A percentile compares a stretch with the other conserved stretches of the same genome.
These are phyloP conservation scores for Scytalidium sp. DNA, from an alignment of 2,329 filamentous ascomycete genomes.

Conservation along the genomic window DNA sequence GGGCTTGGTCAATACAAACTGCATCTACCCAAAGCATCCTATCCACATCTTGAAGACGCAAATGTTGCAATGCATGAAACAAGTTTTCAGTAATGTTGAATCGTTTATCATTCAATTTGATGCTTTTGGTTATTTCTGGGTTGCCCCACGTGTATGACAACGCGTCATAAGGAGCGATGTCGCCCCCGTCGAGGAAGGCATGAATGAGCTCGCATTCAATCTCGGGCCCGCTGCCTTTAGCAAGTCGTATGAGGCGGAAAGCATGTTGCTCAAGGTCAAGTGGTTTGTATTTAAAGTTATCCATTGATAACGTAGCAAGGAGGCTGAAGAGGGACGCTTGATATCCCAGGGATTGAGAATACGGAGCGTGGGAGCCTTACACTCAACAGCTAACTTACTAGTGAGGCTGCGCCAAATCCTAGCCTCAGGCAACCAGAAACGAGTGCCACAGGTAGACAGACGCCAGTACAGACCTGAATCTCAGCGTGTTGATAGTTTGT, in stretches of 20 bases:
- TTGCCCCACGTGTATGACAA: constrained; percentile 15
- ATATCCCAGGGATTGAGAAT: too few relatives aligned
- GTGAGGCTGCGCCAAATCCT: too few relatives aligned
- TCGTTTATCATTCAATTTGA: constrained; percentile 8
- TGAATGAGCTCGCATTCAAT: constrained; percentile 9
- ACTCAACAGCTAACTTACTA: too few relatives aligned
- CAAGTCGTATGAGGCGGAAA: constrained; percentile 9
- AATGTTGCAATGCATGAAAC: not conserved
- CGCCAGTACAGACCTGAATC: too few relatives aligned
- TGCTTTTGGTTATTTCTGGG: too few relatives aligned
- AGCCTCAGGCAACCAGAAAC: too few relatives aligned
- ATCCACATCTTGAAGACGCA: constrained; percentile 7
- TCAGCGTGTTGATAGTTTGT: too few relatives aligned
- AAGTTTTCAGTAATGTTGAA: constrained; percentile 7
- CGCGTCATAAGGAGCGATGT: constrained; percentile 7
- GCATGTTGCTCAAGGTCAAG: constrained; percentile 8
- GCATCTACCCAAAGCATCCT: constrained; percentile 35
- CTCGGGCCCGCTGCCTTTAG: constrained; percentile 1
- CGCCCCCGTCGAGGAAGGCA: constrained; percentile 3
- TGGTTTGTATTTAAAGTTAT: constrained; percentile 1
- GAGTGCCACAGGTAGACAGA: too few relatives aligned
- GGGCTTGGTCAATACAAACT: constrained; percentile 29
- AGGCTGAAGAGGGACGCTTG: too few relatives aligned
- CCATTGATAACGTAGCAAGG: too few relatives aligned
- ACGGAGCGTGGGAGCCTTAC: too few relatives aligned